A percentile compares a stretch with the other conserved stretches of the same genome.
Evolutionary conservation across 176 grass and related monocot genomes (phyloP).

Genomic region (Oryza meyeriana): DNA sequence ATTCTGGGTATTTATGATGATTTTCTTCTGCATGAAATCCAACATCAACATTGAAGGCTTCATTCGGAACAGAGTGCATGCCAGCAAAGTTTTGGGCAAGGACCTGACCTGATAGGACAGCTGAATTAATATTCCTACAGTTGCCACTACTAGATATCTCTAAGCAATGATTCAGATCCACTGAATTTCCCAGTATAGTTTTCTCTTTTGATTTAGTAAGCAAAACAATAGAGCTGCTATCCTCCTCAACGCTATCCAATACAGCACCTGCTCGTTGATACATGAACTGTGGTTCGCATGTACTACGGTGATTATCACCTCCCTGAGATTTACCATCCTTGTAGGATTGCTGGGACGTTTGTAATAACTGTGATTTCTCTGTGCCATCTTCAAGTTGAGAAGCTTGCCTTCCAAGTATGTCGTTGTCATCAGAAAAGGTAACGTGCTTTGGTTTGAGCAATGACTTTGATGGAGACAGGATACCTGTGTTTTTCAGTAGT

Average conservation of each 20-base stretch:
- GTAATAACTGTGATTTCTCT: slow-evolving; percentile 36
- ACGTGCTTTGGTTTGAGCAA: slow-evolving; percentile 50
- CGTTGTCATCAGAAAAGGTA: slow-evolving; percentile 56
- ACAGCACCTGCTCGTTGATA: slow-evolving; percentile 21
- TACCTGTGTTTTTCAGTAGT: slow-evolving; percentile 20
- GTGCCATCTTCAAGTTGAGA: slow-evolving; percentile 38
- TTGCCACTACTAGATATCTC: slow-evolving; percentile 37
- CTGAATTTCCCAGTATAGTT: slow-evolving; percentile 13
- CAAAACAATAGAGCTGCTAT: slow-evolving; percentile 20
- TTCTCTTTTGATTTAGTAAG: slow-evolving; percentile 18
- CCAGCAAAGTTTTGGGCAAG: slow-evolving; percentile 12
- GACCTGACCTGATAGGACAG: slow-evolving; percentile 28
- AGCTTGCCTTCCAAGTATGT: slow-evolving; percentile 26
- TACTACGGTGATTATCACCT: slow-evolving; percentile 23
- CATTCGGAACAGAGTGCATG: slow-evolving; percentile 4
- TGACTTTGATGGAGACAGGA: slow-evolving; percentile 15
- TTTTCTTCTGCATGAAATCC: slow-evolving; percentile 33
- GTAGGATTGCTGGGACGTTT: slow-evolving; percentile 23
- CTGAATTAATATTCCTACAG: slow-evolving; percentile 28
- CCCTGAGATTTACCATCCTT: slow-evolving; percentile 11
- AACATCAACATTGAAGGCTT: slow-evolving; percentile 18
- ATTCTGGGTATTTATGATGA: slow-evolving; percentile 1
- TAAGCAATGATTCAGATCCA: slow-evolving; percentile 45
- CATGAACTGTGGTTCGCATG: slow-evolving; percentile 24
- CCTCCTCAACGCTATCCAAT: slow-evolving; percentile 13